Evolutionary conservation across 2,329 filamentous ascomycete genomes (phyloP).

Genomic region (Aureobasidium sp.): DNA sequence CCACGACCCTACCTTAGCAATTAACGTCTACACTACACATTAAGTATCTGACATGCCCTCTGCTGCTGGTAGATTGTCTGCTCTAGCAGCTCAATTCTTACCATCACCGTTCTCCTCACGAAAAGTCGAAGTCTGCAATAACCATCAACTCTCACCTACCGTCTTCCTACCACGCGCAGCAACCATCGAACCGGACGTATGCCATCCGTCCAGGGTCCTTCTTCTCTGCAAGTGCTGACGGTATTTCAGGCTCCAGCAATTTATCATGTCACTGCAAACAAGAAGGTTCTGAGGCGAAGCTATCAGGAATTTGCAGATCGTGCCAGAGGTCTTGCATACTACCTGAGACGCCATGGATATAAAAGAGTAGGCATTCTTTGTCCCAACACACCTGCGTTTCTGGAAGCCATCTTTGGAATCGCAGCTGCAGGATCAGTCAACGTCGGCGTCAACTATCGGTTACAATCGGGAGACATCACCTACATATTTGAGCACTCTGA

Average conservation of each 20-base stretch:
- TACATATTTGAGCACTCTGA: conserved; percentile 89
- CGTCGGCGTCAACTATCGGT: conserved; percentile 64
- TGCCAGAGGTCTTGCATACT: conserved; percentile 82
- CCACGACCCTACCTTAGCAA: neutral
- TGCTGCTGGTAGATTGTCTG: conserved; percentile 54
- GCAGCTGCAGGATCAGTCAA: conserved; percentile 73
- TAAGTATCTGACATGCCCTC: conserved; percentile 50
- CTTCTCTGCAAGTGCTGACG: neutral
- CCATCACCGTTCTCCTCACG: conserved; percentile 27
- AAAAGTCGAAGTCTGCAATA: conserved; percentile 39
- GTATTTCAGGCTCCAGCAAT: conserved; percentile 61
- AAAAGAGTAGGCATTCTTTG: conserved; percentile 77
- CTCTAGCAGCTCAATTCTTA: conserved; percentile 41
- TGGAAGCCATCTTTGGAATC: conserved; percentile 85
- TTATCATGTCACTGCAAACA: conserved; percentile 76
- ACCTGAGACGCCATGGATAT: conserved; percentile 64
- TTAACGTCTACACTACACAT: neutral
- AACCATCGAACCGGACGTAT: conserved; percentile 71
- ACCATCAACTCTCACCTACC: conserved; percentile 78
- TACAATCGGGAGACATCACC: conserved; percentile 76
- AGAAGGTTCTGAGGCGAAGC: conserved; percentile 62
- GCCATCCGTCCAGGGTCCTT: conserved; percentile 17
- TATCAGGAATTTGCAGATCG: conserved; percentile 82
- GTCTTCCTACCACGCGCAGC: conserved; percentile 82
- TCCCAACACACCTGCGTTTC: conserved; percentile 89